Base-by-base conservation (phyloP, 2,329 filamentous ascomycete species). In the Colletotrichum sansevieriae region DNA sequence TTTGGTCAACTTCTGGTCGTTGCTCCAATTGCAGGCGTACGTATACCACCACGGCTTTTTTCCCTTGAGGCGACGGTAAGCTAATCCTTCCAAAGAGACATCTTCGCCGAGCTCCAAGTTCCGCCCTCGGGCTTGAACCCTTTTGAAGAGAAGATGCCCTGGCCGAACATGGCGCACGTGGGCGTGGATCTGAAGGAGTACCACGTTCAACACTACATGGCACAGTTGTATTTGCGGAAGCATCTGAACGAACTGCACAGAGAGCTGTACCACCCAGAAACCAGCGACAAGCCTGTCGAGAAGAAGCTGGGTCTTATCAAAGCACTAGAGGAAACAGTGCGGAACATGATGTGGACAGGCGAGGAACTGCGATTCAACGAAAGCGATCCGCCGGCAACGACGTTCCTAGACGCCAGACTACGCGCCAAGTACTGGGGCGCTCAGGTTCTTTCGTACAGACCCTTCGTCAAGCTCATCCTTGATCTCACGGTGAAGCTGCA, bases 351-450 rank as follows among this genome's bases (percentile, higher is more conserved):
- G 18, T 86, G 86, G 80, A 83, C 86, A 15, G 84, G 86, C 0
- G 76, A 76, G 1, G 80, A 80, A 62, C 89, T 86, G 74, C 77
- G 76, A 75, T 95, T 87, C 79, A 80, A 86, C 2, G 91, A 94
- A 68, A 79, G 84, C 2, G 93, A 97, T 63, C 84, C 85, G 4
- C 93, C 94, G 1, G 88, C 94, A 0, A 78, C 76, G 0, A 90
- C 97, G 56, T 94, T 98, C 68, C 89, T 98, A 15, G 85, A 89
- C 12, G 95, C 95, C 37, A 89, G 96, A 22, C 84, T 98, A 70
- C 90, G 95, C 47, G 96, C 93, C 13, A 98, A 99, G 78, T 98
- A 96, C 79, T 98, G 95, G 84, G 96, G 96, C 20, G 95, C 94
- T 0, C 88, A 92, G 72, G 94, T 97, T 71, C 95, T 98, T 76